phyloP scores from a whole-genome alignment of 2,329 filamentous ascomycete genomes.

The Penicillium sp. region DNA sequence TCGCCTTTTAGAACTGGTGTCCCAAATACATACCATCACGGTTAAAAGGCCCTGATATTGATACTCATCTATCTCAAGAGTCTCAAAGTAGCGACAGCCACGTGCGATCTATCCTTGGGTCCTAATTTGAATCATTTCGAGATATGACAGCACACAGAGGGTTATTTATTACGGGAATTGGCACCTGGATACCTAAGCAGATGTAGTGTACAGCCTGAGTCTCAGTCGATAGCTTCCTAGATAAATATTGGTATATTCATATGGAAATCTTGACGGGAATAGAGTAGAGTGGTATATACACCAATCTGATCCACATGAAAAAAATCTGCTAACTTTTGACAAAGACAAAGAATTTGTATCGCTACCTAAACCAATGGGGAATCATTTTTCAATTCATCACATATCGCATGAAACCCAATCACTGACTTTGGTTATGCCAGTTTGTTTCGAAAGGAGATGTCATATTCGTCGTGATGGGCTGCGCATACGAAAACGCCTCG shows the following conservation, averaged over 20 bases:
- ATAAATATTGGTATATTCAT: neutral
- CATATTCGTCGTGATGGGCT: slow-evolving; percentile 46
- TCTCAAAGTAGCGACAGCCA: no score
- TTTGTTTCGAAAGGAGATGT: slow-evolving; percentile 32
- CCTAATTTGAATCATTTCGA: no score
- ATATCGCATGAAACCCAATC: neutral
- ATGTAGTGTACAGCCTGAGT: no score
- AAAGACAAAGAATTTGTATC: slow-evolving; percentile 2
- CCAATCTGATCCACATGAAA: neutral
- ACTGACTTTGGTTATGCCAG: slow-evolving; percentile 20
- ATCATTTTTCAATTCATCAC: slow-evolving; percentile 9
- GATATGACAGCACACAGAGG: no score
- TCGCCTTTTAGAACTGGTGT: neutral
- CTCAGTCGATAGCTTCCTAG: neutral
- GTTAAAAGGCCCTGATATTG: neutral
- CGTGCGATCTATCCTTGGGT: no score
- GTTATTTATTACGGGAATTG: neutral
- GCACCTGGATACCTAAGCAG: neutral
- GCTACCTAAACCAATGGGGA: slow-evolving; percentile 6
- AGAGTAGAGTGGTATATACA: neutral
- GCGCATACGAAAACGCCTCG: slow-evolving; percentile 46
- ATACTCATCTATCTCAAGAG: no score
- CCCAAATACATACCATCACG: neutral
- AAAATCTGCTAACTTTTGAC: slow-evolving; percentile 1
- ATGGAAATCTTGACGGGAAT: neutral